Evolutionary conservation across 257 asterid genomes (phyloP), one percentile per base, ranked within the genome.

Genomic region (Solanum sejunctum): DNA sequence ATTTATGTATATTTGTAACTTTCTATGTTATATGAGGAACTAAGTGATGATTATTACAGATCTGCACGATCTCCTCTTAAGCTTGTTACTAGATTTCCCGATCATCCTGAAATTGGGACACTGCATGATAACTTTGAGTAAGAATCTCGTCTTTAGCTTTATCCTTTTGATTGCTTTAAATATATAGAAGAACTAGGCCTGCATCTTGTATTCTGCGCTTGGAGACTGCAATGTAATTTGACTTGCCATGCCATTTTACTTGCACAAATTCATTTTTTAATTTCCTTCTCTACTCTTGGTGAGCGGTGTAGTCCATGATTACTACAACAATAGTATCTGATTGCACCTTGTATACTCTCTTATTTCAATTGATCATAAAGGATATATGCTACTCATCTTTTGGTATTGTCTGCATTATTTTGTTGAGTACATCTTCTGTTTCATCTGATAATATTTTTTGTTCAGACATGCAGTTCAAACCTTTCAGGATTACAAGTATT

Each of bases 91-190:
- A 88, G 96, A 91, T 95, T 92, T 85, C 90, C 92, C 11, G 91
- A 93, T 80, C 97, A 95, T 87, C 97, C 98, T 87, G 97, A 94
- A 75, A 95, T 96, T 84, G 88, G 89, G 81, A 95, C 99, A 77
- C 88, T 96, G 87, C 99, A 95, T 83, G 98, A 95, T 85, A 96
- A 91, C 86, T 96, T 96, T 84, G 93, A 87, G 99, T 96, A 89
- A 93, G 99, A 73, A 86, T 84, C 67, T 86, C 63, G 26, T 61
- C 67, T 32, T 51, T 69, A 52, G 39, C 32, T 70, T 70, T 82
- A 61, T 51, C 55, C 26, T 41, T 80, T 49, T 82, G 20, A 58
- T 28, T 49, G 63, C 52, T 60, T 77, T 77, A 75, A 49, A 51
- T 77, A 77, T 77, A 26, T 28, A 9, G 82, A 77, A 26, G 64